Evolutionary conservation across 1,284 basidiomycete species (phyloP).

Genomic region (Hypsizygus ulmarius): DNA sequence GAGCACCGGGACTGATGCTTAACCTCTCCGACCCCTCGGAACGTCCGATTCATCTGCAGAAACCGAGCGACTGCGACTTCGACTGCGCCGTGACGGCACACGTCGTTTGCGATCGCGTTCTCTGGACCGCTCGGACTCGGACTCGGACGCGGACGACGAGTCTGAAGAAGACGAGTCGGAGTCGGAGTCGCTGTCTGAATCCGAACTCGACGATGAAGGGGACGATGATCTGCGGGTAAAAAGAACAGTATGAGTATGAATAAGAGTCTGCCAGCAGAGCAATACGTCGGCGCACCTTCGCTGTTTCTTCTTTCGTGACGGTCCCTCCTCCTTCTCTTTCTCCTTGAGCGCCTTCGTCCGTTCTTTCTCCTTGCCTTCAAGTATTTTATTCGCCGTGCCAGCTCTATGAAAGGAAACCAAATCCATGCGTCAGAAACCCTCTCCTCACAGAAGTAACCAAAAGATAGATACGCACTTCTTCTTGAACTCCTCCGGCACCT

Average conservation of each 20-base stretch:
- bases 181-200: too few species aligned
- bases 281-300: constrained; percentile 42
- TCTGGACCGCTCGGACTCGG: constrained; percentile 45
- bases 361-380: constrained; percentile 73
- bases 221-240: constrained; percentile 13
- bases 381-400: constrained; percentile 70
- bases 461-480: constrained; percentile 48
- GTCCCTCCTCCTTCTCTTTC: constrained; percentile 36
- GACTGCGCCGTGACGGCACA: constrained; percentile 30
- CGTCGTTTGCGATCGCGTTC: constrained; percentile 46
- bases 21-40: constrained; percentile 20
- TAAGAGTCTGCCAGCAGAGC: not conserved
- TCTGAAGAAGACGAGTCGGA: constrained; percentile 32
- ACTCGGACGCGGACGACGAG: constrained; percentile 42
- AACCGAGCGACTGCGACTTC: constrained; percentile 14
- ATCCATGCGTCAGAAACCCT: not conserved
- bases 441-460: not conserved
- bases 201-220: constrained; percentile 14
- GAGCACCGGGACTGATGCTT: not conserved
- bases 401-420: constrained; percentile 36
- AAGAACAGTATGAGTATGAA: not conserved
- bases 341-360: constrained; percentile 44
- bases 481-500: constrained; percentile 81
- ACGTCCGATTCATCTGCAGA: constrained; percentile 15
- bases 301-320: constrained; percentile 47